A percentile compares a stretch with the other conserved stretches of the same genome.
Evolutionary conservation across 495 filamentous ascomycete genomes (phyloP).

Genomic region (Penicillium riverlandense): DNA sequence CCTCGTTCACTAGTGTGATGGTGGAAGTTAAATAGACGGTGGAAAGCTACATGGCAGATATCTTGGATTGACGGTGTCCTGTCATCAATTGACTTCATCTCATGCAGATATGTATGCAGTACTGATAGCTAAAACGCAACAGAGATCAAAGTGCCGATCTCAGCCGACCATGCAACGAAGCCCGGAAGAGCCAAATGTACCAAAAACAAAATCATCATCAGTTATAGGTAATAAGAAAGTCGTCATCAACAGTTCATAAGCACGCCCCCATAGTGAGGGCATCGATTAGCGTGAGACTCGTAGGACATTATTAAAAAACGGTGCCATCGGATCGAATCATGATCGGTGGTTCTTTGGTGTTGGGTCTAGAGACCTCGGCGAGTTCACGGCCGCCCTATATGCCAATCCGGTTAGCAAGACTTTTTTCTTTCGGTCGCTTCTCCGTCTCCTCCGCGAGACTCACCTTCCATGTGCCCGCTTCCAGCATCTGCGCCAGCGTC

Average conservation of each 20-base stretch:
- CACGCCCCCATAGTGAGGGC: no score
- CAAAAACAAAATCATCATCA: conserved; percentile 1
- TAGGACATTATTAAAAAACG: conserved; percentile 60
- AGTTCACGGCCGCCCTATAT: conserved; percentile 86
- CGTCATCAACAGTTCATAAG: conserved; percentile 36
- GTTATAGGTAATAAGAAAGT: conserved; percentile 16
- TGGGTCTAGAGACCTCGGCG: conserved; percentile 89
- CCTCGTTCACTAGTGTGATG: no score
- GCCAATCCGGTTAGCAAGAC: conserved; percentile 16
- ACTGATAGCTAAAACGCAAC: background rate
- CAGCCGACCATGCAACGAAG: no score
- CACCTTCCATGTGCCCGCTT: conserved; percentile 81
- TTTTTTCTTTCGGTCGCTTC: background rate
- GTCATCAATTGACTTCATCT: background rate
- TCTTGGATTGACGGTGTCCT: no score
- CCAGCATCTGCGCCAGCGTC: conserved; percentile 59
- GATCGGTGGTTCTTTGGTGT: conserved; percentile 95
- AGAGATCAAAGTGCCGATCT: background rate
- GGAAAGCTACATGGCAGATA: conserved; percentile 1
- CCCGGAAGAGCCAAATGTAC: conserved; percentile 4
- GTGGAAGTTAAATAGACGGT: background rate
- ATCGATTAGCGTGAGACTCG: no score
- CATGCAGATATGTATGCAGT: background rate
- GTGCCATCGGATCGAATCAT: conserved; percentile 95
- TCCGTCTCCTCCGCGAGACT: background rate